Evolutionary conservation across 768 basidiomycete genomes (phyloP), one percentile per base, ranked within the genome.

Genomic region (Cystofilobasidium macerans): DNA sequence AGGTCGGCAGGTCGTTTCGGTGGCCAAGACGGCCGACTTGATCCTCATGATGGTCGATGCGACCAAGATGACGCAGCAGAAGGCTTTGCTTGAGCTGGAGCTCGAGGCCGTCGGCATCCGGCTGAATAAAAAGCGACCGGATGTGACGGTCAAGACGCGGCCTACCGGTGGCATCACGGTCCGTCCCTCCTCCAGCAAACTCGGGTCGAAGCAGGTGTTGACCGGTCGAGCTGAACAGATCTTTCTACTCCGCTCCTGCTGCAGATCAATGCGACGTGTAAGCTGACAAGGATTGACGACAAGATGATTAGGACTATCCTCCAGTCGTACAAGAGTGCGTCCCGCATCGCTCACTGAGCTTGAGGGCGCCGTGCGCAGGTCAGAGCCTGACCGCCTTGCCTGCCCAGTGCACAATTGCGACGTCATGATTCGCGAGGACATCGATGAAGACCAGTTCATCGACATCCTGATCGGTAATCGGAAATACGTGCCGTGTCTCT

Each of bases 371-470:
- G n/a, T n/a, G n/a, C n/a, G n/a, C n/a, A n/a, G n/a, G n/a, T n/a
- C n/a, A n/a, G n/a, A n/a, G n/a, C n/a, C n/a, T n/a, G 32, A 5
- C 24, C 33, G 26, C n/a, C 45, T 26, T 22, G 7, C 13, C 36
- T 24, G 20, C 14, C 0, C n/a, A 76, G 77, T 79, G 57, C 77
- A 78, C 72, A 79, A 77, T 72, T 94, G 91, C 73, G 94, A 99
- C 76, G 86, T 98, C 12, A 94, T 98, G 91, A 90, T 99, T 71
- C 82, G 95, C 73, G 93, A 99, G 80, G 94, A 99, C 77, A 92
- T 95, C 71, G 67, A 68, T 47, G 56, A 42, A 26, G 67, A 68
- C 26, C 56, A 68, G 32, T 95, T 99, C 73, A 94, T 99, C 69
- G 95, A 99, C 74, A 89, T 97, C n/a, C 81, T 99, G 28, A 88